Evolutionary conservation across 495 filamentous ascomycete genomes (phyloP).

Genomic region (Xylaria cubensis): DNA sequence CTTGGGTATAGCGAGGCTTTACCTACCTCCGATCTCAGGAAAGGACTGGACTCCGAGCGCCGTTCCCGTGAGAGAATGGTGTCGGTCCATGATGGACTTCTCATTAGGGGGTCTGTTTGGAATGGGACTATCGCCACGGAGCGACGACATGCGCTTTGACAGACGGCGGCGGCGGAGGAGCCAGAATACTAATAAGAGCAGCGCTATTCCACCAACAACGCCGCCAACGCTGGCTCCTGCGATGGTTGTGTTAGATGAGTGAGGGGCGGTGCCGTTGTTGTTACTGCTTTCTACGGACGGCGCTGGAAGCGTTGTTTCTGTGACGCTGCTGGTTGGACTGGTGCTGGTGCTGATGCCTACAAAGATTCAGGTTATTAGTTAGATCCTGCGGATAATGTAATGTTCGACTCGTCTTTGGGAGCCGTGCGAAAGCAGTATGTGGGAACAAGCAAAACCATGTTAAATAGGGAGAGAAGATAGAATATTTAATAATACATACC

Average conservation of each 20-base stretch:
- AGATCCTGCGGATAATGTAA: too few relatives aligned
- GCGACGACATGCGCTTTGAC: slow-evolving; percentile 28
- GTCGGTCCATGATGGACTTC: slow-evolving; percentile 23
- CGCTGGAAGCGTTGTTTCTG: not conserved
- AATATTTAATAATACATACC: not conserved
- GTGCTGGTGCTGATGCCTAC: not conserved
- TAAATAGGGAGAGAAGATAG: not conserved
- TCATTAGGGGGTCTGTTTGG: not conserved
- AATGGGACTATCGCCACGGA: not conserved
- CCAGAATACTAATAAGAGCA: slow-evolving; percentile 23
- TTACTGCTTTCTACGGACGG: not conserved
- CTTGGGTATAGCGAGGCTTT: not conserved
- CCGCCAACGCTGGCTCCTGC: slow-evolving; percentile 32
- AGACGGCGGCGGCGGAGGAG: slow-evolving; percentile 32
- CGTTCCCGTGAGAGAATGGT: slow-evolving; percentile 17
- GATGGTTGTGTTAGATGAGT: slow-evolving; percentile 8
- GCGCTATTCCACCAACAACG: slow-evolving; percentile 15
- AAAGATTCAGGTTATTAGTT: too few relatives aligned
- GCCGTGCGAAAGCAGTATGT: too few relatives aligned
- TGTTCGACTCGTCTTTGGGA: too few relatives aligned
- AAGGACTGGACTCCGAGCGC: slow-evolving; percentile 10
- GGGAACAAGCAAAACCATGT: not conserved
- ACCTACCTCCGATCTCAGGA: not conserved
- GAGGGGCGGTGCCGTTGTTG: not conserved
- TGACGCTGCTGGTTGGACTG: not conserved